phyloP scores from a whole-genome alignment of 441 rosid species.

The Aleurites moluccanus region DNA sequence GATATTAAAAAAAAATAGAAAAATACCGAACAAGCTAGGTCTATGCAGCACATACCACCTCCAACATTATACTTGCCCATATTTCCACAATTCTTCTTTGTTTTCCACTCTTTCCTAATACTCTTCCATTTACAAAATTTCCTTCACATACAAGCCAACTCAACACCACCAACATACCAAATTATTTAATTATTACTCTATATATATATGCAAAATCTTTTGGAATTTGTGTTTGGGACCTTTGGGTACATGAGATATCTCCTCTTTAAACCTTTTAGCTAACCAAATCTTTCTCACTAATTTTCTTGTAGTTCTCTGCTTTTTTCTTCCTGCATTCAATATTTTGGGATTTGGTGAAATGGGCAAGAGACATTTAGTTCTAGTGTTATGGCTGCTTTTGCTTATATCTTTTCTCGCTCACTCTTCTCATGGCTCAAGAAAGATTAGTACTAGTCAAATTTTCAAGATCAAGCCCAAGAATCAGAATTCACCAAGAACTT shows the following conservation, averaged over 20 bases:
- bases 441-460: slow-evolving; percentile 8
- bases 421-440: slow-evolving; percentile 29
- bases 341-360: slow-evolving; percentile 22
- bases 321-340: neutral
- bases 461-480: slow-evolving; percentile 29
- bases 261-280: slow-evolving; percentile 3
- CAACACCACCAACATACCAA: slow-evolving; percentile 15
- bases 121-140: neutral
- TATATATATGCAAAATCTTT: slow-evolving; percentile 15
- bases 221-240: slow-evolving; percentile 14
- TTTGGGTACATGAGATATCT: neutral
- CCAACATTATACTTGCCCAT: slow-evolving; percentile 34
- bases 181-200: slow-evolving; percentile 2
- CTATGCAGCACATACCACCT: slow-evolving; percentile 11
- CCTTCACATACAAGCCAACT: slow-evolving; percentile 36
- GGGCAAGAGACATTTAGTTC: slow-evolving; percentile 30
- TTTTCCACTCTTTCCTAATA: neutral
- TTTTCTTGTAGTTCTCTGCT: neutral
- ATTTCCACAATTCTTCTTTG: slow-evolving; percentile 25
- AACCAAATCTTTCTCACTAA: neutral
- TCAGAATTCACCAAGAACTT: slow-evolving; percentile 35
- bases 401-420: slow-evolving; percentile 21
- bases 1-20: neutral
- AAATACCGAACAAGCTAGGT: neutral
- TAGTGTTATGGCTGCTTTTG: slow-evolving; percentile 21